Evolutionary conservation across 2,329 filamentous ascomycete genomes (phyloP).

Genomic region (Diaporthe nobilis): DNA sequence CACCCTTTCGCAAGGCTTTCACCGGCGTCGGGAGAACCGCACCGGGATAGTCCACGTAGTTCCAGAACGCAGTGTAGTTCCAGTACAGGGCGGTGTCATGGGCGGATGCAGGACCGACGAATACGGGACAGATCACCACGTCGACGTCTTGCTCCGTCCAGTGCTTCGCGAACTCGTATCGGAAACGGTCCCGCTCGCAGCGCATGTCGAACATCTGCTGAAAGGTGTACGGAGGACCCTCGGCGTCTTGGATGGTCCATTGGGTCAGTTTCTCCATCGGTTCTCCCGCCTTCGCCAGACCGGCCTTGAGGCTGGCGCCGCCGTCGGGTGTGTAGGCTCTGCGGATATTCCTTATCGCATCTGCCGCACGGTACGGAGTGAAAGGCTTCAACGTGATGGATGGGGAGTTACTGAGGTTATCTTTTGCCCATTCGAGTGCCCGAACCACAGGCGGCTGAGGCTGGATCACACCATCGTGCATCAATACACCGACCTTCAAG

Average conservation of each 20-base stretch:
- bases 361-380: constrained; percentile 48
- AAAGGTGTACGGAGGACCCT: constrained; percentile 45
- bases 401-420: constrained; percentile 42
- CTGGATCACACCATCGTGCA: constrained; percentile 53
- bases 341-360: constrained; percentile 52
- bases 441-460: constrained; percentile 56
- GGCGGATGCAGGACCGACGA: constrained; percentile 53
- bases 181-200: constrained; percentile 50
- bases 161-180: constrained; percentile 51
- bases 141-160: constrained; percentile 56
- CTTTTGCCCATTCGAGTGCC: constrained; percentile 53
- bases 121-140: constrained; percentile 53
- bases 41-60: constrained; percentile 55
- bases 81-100: constrained; percentile 55
- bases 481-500: constrained; percentile 60
- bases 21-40: constrained; percentile 53
- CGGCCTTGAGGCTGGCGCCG: constrained; percentile 49
- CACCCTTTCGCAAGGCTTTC: constrained; percentile 46
- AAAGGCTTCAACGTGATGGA: constrained; percentile 54
- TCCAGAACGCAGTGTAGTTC: constrained; percentile 56
- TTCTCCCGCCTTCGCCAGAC: constrained; percentile 56
- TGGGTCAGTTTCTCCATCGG: constrained; percentile 60
- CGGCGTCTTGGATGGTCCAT: constrained; percentile 54
- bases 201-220: constrained; percentile 48
- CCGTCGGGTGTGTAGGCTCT: constrained; percentile 64